Base-by-base conservation (phyloP, 2,329 filamentous ascomycete species). In the Calcarisporium arbuscula region DNA sequence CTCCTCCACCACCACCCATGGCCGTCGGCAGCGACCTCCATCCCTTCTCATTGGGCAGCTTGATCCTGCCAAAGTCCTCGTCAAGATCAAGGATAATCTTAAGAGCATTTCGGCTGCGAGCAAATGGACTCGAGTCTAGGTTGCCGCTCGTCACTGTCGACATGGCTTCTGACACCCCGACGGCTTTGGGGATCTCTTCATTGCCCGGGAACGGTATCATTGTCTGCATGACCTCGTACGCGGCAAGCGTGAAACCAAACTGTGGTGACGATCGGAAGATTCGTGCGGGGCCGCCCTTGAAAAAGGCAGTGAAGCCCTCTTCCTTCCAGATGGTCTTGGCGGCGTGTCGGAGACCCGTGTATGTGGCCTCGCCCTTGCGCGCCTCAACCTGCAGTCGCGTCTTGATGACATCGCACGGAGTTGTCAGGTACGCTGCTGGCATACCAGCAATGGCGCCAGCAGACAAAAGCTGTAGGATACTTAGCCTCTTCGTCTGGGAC, bases 381-480 rank as follows among this genome's bases (percentile, higher is more conserved):
- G 90, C 89, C 63, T 98, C 92, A 39, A 98, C 92, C 62, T 98
- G 92, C 40, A 98, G 74, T 58, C 92, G 84, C 4, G 92, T 98
- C 74, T 98, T 98, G 80, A 98, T 96, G 42, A 98, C 92, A 56
- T 98, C 92, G 68, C 85, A 95, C 0, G 92, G 92, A 3, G 92
- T 98, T 17, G 92, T 98, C 43, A 98, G 73, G 67, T 98, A 98
- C 7, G 85, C 85, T 5, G 85, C 85, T 6, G 85, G 85, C 84
- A 92, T 92, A 64, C 85, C 85, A 20, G 85, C 85, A 45, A 98
- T 95, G 40, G 92, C 92, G 67, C 92, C 92, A 7, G 92, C 88
- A 15, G 86, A 92, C 43, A 98, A 74, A 37, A 98, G 82, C 65
- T 96, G 90, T 25, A 95, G 41, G 31, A 98, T 75, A 32, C 90